Conservation (phyloP, 139 green algal species). For the Chlamydomonas incerta region DNA sequence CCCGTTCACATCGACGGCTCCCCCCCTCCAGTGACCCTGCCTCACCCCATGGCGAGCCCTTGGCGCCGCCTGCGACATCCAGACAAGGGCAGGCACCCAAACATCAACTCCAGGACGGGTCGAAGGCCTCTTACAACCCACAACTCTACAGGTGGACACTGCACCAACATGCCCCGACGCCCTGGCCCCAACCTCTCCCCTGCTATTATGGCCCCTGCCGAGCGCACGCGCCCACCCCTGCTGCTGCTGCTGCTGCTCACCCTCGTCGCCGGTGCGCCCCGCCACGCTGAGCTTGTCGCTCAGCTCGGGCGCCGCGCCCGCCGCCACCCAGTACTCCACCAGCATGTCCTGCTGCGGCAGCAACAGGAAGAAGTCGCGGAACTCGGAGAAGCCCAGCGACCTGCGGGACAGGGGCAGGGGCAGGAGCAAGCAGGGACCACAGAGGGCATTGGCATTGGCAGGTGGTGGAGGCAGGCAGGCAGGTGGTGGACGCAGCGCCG, state of each 20-base stretch:
- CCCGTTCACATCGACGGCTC: background rate
- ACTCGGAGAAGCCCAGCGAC: conserved; percentile 65
- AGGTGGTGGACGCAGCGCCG: too few species aligned
- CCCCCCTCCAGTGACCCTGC: background rate
- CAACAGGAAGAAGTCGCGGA: conserved; percentile 78
- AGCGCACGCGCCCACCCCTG: too few species aligned
- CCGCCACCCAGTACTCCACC: conserved; percentile 50
- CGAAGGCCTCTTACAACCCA: too few species aligned
- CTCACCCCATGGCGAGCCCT: conserved; percentile 41
- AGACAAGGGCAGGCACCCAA: too few species aligned
- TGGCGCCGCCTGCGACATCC: background rate
- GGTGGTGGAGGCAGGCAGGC: too few species aligned
- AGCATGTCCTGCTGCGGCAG: conserved; percentile 67
- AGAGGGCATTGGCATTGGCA: background rate
- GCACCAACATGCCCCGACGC: too few species aligned
- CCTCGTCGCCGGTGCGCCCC: background rate
- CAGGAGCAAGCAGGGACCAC: background rate
- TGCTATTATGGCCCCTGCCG: too few species aligned
- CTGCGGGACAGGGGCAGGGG: conserved; percentile 5
- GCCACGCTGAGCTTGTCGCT: conserved; percentile 15
- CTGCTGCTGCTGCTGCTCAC: too few species aligned
- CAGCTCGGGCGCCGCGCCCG: conserved; percentile 33
- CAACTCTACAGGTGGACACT: too few species aligned
- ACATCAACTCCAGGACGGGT: too few species aligned
- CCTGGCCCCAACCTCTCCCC: too few species aligned